Base-by-base conservation (phyloP, 2,329 filamentous ascomycete species). In the Leptographium radiaticola region DNA sequence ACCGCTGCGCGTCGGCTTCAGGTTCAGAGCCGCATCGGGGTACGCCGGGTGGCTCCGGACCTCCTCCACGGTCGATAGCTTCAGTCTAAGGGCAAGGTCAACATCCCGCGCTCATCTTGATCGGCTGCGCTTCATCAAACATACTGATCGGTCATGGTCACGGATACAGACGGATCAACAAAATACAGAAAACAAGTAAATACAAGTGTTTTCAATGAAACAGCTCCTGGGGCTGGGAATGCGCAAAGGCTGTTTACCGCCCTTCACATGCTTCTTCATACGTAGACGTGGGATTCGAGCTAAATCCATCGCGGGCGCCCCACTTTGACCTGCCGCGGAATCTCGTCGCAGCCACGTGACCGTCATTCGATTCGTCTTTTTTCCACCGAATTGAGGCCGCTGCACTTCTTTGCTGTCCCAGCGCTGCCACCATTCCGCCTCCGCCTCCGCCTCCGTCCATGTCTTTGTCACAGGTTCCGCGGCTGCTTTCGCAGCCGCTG, bases 1-100 rank as follows among this genome's bases (percentile, higher is more conserved):
- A 6, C 83, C 87, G 50, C 76, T 73, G 43, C 73, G 72, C 49
- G 81, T 75, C 6, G 88, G 83, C 61, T 81, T 75, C 25, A 94
- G 77, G 33, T 78, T 72, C 84, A 84, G 90, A 66, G 82, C 72
- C 2, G 80, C 77, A 49, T 84, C 77, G 5, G 75, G 70, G 61
- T 79, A 90, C 49, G 86, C 80, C 0, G 84, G 83, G 62, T 86
- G 83, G 44, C 75, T 69, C 57, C 79, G 66, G 36, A 84, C 77
- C 62, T 86, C 76, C 39, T 76, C 76, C 7, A 74, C 72, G 5
- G 75, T 76, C 11, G 50, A 49, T 12, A 56, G 18, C 30, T 51
- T 11, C 13, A 44, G 18, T n/a, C 20, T 31, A 4, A 31, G 9
- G 15, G 12, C 12, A 9, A 31, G 12, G 46, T 38, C 12, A 39